Base-by-base conservation (phyloP, 768 basidiomycete species). In the Cubamyces lactineus region DNA sequence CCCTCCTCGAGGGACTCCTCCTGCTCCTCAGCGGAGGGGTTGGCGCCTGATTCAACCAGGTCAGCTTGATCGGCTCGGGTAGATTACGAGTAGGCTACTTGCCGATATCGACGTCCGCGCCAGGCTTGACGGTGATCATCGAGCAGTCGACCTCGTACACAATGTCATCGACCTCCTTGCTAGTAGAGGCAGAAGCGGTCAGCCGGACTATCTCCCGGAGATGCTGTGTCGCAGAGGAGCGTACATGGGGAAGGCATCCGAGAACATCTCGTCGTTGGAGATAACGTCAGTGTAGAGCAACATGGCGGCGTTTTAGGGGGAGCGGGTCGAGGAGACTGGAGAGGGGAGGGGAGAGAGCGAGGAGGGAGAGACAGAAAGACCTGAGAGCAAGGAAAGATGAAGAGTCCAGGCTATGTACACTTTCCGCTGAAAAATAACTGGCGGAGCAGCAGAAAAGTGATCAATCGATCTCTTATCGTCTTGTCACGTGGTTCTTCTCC, bases 51-150 rank as follows among this genome's bases (percentile, higher is more conserved):
- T 57, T 38, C 43, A 5, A 40, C 17, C 17, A 39, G 59, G 59
- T 63, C 39, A 63, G 57, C 53, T n/a, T 47, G 34, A 13, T 19
- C 47, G 40, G 39, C 30, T 57, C 54, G 61, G 24, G 47, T 30
- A 61, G 60, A 54, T 58, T 26, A 28, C 13, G 12, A 6, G 21
- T 30, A 45, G 39, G 6, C 30, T 55, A 69, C 81, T 65, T 61
- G 89, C 96, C 97, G 72, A 96, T 99, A 74, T 99, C 86, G 63
- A 98, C 77, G 68, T 94, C 88, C 23, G 81, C 84, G 57, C 93
- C 94, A 5, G 80, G 76, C 75, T 92, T 93, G 65, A 94, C 66
- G 21, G 76, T 78, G 71, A 94, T 84, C 74, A 82, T 67, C 63
- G 81, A 67, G 76, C 94, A 96, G 72, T 98, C 86, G 56, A 98